phyloP scores from a whole-genome alignment of 108 stramenopile genomes.

The Mediolabrus comicus region DNA sequence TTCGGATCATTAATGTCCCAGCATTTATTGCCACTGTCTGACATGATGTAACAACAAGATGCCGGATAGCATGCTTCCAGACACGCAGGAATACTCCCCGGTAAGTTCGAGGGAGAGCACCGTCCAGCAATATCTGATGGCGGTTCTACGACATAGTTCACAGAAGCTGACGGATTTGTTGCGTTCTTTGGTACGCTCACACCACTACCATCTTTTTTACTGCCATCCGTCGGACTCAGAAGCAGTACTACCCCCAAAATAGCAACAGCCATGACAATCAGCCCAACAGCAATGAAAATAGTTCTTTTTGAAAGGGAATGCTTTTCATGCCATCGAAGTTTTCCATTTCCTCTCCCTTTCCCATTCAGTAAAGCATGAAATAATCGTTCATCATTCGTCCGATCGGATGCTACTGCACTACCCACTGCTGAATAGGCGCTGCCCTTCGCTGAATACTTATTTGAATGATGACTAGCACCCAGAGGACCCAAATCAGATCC shows the following conservation, averaged over 20 bases:
- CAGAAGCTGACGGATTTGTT: not conserved
- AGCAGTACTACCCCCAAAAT: not conserved
- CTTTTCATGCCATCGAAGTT: not conserved
- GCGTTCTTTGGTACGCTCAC: not conserved
- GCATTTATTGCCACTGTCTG: conserved; percentile 1
- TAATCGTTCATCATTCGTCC: not conserved
- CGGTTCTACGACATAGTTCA: not conserved
- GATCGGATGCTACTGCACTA: not conserved
- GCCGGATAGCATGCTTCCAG: conserved; percentile 16
- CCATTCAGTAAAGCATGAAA: not conserved
- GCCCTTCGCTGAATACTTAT: not conserved
- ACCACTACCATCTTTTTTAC: not conserved
- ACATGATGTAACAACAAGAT: conserved; percentile 16
- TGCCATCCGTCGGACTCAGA: not conserved
- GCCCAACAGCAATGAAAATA: not conserved
- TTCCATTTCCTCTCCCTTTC: not conserved
- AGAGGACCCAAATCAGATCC: not conserved
- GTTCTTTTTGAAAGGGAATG: not conserved
- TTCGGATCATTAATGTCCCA: not conserved
- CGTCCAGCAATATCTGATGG: conserved; percentile 23
- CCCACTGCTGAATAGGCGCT: not conserved
- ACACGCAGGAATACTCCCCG: conserved; percentile 22
- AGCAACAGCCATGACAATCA: not conserved
- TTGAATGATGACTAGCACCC: not conserved
- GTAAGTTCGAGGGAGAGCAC: conserved; percentile 32